Percentiles rank a stretch among this genome's conserved stretches.
Conservation (phyloP, 495 filamentous ascomycete genomes). For the Penicillium herquei region DNA sequence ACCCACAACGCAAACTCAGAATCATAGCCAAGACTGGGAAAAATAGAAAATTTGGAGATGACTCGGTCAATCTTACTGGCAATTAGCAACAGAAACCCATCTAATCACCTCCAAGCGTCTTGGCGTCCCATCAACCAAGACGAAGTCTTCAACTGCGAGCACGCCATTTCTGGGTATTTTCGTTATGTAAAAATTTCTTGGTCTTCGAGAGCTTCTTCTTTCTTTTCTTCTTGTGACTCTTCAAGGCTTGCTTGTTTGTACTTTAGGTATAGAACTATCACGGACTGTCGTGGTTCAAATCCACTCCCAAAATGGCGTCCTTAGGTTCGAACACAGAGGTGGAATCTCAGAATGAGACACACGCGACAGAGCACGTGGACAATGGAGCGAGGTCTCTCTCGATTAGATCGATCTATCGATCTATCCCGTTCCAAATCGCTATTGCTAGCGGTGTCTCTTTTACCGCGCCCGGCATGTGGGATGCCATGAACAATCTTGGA, state of each 20-base stretch:
- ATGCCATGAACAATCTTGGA: slow-evolving; percentile 34
- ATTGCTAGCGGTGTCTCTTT: slow-evolving; percentile 34
- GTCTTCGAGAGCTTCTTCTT: background rate
- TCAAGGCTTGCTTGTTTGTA: background rate
- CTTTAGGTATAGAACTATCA: background rate
- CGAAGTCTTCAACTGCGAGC: background rate
- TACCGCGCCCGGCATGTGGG: slow-evolving; percentile 37
- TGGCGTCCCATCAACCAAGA: background rate
- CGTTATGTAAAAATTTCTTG: slow-evolving; percentile 2
- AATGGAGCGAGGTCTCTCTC: background rate
- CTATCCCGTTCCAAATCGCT: slow-evolving; percentile 33
- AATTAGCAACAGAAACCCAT: slow-evolving; percentile 2
- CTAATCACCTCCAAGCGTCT: background rate
- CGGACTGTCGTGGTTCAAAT: background rate
- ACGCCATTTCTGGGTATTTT: background rate
- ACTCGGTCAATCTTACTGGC: background rate
- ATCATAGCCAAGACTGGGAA: background rate
- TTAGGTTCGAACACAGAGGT: background rate
- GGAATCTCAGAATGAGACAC: background rate
- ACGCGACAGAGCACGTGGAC: background rate
- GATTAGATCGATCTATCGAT: slow-evolving; percentile 18
- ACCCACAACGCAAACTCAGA: background rate
- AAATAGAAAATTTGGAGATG: background rate
- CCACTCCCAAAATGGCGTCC: slow-evolving; percentile 6
- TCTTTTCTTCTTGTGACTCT: background rate